These are phyloP conservation scores for Gloeopeniophorella convolvens DNA, from an alignment of 768 basidiomycete genomes.

Conservation along the genomic window DNA sequence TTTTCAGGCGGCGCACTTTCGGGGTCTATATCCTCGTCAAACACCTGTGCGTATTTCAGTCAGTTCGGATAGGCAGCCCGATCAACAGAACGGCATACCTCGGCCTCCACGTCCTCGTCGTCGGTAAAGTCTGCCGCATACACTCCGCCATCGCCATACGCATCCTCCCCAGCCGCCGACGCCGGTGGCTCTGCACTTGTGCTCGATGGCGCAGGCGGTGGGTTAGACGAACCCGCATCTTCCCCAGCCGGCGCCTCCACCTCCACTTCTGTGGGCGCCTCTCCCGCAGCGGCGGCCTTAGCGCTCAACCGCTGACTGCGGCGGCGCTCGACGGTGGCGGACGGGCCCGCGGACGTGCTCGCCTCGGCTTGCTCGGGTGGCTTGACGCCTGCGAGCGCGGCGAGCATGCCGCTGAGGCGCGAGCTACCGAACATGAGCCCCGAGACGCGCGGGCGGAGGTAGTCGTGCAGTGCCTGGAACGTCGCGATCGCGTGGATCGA, in stretches of 20 bases:
- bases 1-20: conserved; percentile 69
- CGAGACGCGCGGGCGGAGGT: conserved; percentile 84
- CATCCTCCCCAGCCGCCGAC: conserved; percentile 33
- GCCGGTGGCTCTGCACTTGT: conserved; percentile 25
- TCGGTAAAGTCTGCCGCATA: conserved; percentile 74
- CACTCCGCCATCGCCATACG: conserved; percentile 54
- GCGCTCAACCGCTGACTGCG: conserved; percentile 82
- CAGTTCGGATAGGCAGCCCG: not conserved
- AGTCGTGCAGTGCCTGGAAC: conserved; percentile 95
- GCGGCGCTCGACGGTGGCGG: conserved; percentile 44
- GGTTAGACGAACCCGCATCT: conserved; percentile 13
- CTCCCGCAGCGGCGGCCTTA: conserved; percentile 33
- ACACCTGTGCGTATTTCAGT: conserved; percentile 41
- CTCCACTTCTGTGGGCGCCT: conserved; percentile 10
- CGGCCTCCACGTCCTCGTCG: conserved; percentile 77
- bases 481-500: conserved; percentile 98
- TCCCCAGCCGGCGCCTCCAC: conserved; percentile 20
- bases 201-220: conserved; percentile 6
- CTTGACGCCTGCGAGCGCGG: conserved; percentile 61
- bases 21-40: conserved; percentile 80
- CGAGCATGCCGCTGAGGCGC: conserved; percentile 82
- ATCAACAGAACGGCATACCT: conserved; percentile 32
- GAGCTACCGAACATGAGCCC: conserved; percentile 56
- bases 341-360: conserved; percentile 17
- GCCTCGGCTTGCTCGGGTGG: conserved; percentile 19